Conservation (phyloP, 2,329 filamentous ascomycete species). For the Myotisia sp. region DNA sequence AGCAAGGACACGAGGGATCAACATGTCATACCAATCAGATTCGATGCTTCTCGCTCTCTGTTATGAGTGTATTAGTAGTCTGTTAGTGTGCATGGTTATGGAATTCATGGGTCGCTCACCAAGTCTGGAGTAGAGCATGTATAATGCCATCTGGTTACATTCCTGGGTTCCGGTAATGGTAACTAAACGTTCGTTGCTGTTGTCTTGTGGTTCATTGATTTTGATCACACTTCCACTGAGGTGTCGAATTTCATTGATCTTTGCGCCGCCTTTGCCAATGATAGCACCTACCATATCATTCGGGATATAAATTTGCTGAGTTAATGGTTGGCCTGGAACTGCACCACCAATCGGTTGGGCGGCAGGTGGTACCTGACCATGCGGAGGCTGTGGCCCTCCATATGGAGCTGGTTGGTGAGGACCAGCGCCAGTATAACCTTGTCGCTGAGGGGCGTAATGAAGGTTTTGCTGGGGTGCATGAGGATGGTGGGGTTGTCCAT, state of each 20-base stretch:
- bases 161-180: constrained; percentile 96
- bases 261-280: constrained; percentile 93
- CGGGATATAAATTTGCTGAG: constrained; percentile 96
- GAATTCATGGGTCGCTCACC: constrained; percentile 42
- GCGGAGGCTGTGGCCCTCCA: constrained; percentile 46
- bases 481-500: constrained; percentile 44
- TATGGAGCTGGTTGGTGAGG: constrained; percentile 63
- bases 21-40: constrained; percentile 31
- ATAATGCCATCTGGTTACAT: constrained; percentile 98
- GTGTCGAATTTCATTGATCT: constrained; percentile 98
- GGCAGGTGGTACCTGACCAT: constrained; percentile 52
- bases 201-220: constrained; percentile 98
- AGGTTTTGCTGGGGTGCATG: constrained; percentile 52
- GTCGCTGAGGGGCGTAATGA: constrained; percentile 64
- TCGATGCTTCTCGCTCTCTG: constrained; percentile 65
- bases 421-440: constrained; percentile 62
- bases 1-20: neutral
- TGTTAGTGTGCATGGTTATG: neutral
- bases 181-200: constrained; percentile 93
- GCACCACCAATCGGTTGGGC: constrained; percentile 56
- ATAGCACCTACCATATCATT: constrained; percentile 99
- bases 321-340: constrained; percentile 70
- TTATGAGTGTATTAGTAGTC: constrained; percentile 3
- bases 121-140: constrained; percentile 96
- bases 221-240: constrained; percentile 97